Evolutionary conservation across 345 rosid genomes (phyloP), one percentile per base, ranked within the genome.

Genomic region (Gossypium rotundifolium): DNA sequence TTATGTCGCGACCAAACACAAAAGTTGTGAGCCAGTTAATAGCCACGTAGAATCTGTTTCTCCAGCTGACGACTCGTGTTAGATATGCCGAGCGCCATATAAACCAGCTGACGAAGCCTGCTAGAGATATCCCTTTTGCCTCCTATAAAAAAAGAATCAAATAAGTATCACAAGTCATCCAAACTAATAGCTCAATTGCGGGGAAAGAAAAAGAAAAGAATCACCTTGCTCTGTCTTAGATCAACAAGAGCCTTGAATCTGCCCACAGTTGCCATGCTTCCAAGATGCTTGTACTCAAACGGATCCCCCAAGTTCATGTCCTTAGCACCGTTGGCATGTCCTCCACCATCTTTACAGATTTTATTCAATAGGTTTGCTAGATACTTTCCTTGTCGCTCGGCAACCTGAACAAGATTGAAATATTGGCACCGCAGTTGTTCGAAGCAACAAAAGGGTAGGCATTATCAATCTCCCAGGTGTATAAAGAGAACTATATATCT

Each of bases 31-130:
- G 81, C 98, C 99, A 94, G 78, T 91, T 94, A 76, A 91, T 87
- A 0, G 96, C 94, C 2, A 95, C 98, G 54, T 91, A 90, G 86
- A 93, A 86, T 62, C 94, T 86, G 81, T 94, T 93, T 82, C 98
- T 88, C 98, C 96, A 94, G 85, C 97, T 94, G 70, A 94, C 73
- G n/a, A 94, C 94, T 13, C 98, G 91, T 0, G 98, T 92, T 69
- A 94, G 89, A 82, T 95, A 95, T 0, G 98, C 99, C n/a, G 99
- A 92, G 11, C 98, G 92, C 97, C 98, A 94, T 74, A 94, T 80
- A 81, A 92, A 87, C 97, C 97, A 94, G 77, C 98, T 92, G 60
- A 70, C 14, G 54, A 92, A 91, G 80, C 97, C 97, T 2, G 97
- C 91, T 74, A 91, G 23, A 38, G 98, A 82, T 71, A 94, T 52